Conservation (phyloP, 2,329 filamentous ascomycete genomes). For the Emergomyces pasteurianus region DNA sequence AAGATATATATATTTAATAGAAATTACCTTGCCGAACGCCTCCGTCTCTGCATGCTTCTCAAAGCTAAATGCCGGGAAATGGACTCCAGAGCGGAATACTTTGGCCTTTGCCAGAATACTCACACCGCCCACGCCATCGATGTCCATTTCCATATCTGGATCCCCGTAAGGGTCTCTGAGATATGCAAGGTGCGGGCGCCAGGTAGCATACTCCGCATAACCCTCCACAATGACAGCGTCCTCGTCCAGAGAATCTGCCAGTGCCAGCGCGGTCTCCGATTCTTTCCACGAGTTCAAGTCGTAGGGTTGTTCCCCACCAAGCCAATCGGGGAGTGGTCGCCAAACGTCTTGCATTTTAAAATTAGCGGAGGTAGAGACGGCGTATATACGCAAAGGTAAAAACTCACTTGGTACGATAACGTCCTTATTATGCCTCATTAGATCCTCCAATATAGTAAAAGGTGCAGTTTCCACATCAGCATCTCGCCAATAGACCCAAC, state of each 20-base stretch:
- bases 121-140: slow-evolving; percentile 93
- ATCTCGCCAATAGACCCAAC: slow-evolving; percentile 99
- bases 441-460: slow-evolving; percentile 88
- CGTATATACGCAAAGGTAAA: background rate
- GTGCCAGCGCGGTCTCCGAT: slow-evolving; percentile 84
- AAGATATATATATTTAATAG: background rate
- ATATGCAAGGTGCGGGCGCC: slow-evolving; percentile 93
- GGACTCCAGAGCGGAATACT: slow-evolving; percentile 87
- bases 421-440: slow-evolving; percentile 98
- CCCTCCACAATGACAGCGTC: slow-evolving; percentile 98
- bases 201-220: slow-evolving; percentile 97
- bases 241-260: slow-evolving; percentile 91
- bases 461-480: slow-evolving; percentile 97
- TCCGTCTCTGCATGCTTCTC: slow-evolving; percentile 98
- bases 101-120: slow-evolving; percentile 93
- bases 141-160: slow-evolving; percentile 99
- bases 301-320: slow-evolving; percentile 95
- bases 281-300: slow-evolving; percentile 99
- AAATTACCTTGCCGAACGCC: slow-evolving; percentile 89
- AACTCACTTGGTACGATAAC: slow-evolving; percentile 92
- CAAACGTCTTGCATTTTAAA: slow-evolving; percentile 61
- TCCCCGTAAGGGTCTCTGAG: slow-evolving; percentile 93
- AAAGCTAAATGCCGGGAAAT: slow-evolving; percentile 97
- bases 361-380: slow-evolving; percentile 17
- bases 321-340: slow-evolving; percentile 97